Evolutionary conservation across 2,329 filamentous ascomycete species (phyloP), one percentile per base, ranked within the genome.

Genomic region (Aspergillus niger): DNA sequence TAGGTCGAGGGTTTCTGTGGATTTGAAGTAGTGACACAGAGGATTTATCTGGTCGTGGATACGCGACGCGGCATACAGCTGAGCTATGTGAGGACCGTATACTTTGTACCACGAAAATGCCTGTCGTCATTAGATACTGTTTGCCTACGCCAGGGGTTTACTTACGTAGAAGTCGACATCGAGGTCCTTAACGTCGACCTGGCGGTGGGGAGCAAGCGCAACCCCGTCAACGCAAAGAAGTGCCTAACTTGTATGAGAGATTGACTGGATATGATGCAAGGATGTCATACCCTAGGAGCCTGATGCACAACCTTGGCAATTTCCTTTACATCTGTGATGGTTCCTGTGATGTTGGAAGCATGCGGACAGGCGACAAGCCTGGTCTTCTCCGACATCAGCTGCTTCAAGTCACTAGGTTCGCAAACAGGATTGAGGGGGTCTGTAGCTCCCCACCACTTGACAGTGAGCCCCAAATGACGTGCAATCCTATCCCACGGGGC

Each of bases 91-190:
- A 1, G 91, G 90, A 0, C 90, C 91, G 70, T 90, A 93, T 1
- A 92, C 85, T 73, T 94, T 94, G 77, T 93, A 93, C 90, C 90
- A 93, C 0, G 83, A 88, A 70, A 93, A 91, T n/a, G 82, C 77
- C 70, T 73, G 32, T 22, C 2, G 41, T 15, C 13, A 20, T 38
- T n/a, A 22, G 26, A 28, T 13, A 30, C 13, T 3, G 20, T 24
- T 3, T 22, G 2, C 2, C n/a, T 20, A 13, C n/a, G 2, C 1
- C 1, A 3, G n/a, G 1, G 26, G 10, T 43, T 8, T 1, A 65
- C 66, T 64, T 56, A 72, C 70, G 73, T 93, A 94, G 66, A 92
- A 88, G 70, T 94, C 91, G 0, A 89, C 88, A 1, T 83, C 89
- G 0, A 91, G 79, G 0, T 78, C 85, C 64, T 85, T 81, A 4